Evolutionary conservation across 2,329 filamentous ascomycete genomes (phyloP).

Genomic region (Exophiala dermatitidis): DNA sequence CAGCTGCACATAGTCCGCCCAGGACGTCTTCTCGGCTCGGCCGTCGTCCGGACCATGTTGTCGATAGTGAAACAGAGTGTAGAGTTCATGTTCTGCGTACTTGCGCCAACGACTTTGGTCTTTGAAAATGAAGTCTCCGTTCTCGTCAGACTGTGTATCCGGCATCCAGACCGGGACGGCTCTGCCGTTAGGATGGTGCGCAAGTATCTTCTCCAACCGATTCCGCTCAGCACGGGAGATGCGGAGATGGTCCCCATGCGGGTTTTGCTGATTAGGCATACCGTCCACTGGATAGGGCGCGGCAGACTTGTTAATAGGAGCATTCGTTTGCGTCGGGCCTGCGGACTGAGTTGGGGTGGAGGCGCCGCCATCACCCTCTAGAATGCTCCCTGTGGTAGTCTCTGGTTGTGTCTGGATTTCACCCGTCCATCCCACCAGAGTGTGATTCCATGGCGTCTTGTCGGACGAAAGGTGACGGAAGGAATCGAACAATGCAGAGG

Average conservation of each 20-base stretch:
- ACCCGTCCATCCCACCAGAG: constrained; percentile 88
- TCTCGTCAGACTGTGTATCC: constrained; percentile 63
- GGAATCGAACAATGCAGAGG: constrained; percentile 86
- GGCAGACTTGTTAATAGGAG: constrained; percentile 36
- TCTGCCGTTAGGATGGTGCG: constrained; percentile 64
- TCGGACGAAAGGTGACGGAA: constrained; percentile 82
- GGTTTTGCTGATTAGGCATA: constrained; percentile 23
- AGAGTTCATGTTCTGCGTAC: constrained; percentile 86
- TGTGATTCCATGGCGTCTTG: constrained; percentile 81
- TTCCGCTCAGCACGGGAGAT: constrained; percentile 64
- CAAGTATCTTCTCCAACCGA: constrained; percentile 66
- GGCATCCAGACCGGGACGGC: constrained; percentile 84
- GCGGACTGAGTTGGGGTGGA: constrained; percentile 4
- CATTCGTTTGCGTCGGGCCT: constrained; percentile 48
- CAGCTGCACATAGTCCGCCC: constrained; percentile 88
- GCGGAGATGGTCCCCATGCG: constrained; percentile 60
- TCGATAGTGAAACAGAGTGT: constrained; percentile 93
- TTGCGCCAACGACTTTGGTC: constrained; percentile 82
- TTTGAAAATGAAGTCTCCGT: constrained; percentile 63
- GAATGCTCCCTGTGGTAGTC: constrained; percentile 10
- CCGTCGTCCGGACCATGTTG: constrained; percentile 85
- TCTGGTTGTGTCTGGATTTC: constrained; percentile 54
- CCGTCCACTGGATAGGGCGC: constrained; percentile 41
- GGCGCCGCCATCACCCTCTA: constrained; percentile 6
- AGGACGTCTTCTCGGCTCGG: constrained; percentile 69